phyloP scores from a whole-genome alignment of 2,329 filamentous ascomycete species.

The Aschersonia sp. region DNA sequence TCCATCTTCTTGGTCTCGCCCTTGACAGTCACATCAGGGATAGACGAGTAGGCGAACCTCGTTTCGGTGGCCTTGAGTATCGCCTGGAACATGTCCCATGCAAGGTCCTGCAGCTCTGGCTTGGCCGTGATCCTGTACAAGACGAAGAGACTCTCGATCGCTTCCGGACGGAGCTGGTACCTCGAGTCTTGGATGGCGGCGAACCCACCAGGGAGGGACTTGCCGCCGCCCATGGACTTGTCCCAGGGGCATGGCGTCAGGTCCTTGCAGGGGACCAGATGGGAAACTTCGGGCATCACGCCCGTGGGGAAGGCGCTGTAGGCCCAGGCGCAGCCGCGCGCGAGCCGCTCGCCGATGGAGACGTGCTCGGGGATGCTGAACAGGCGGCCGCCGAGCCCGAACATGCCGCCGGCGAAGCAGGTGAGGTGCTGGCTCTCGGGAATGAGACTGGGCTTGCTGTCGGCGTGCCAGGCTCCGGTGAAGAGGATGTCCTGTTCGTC shows the following conservation, averaged over 20 bases:
- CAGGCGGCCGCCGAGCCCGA: constrained; percentile 47
- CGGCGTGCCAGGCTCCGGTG: constrained; percentile 14
- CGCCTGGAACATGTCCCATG: constrained; percentile 37
- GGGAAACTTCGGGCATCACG: constrained; percentile 44
- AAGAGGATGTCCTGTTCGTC: constrained; percentile 45
- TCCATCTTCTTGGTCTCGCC: constrained; percentile 29
- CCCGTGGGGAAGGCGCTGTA: constrained; percentile 39
- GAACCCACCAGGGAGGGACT: constrained; percentile 40
- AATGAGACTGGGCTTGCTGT: constrained; percentile 10
- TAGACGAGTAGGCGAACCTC: constrained; percentile 30
- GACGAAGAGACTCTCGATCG: constrained; percentile 69
- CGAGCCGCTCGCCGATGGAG: constrained; percentile 30
- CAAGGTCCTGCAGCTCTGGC: constrained; percentile 30
- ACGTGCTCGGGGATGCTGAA: constrained; percentile 36
- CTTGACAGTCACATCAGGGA: constrained; percentile 24
- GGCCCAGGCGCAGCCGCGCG: constrained; percentile 42
- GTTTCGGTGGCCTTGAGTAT: constrained; percentile 31
- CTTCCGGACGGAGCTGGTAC: constrained; percentile 44
- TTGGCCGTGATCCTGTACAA: constrained; percentile 48
- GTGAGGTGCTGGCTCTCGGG: constrained; percentile 18
- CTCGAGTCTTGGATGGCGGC: constrained; percentile 36
- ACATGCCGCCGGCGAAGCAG: constrained; percentile 60
- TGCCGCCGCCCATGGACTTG: constrained; percentile 10
- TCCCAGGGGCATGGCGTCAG: constrained; percentile 17
- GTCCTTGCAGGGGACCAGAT: constrained; percentile 28